Evolutionary conservation across 345 rosid species (phyloP), one percentile per base, ranked within the genome.

Genomic region (Geranium rotundifolium): DNA sequence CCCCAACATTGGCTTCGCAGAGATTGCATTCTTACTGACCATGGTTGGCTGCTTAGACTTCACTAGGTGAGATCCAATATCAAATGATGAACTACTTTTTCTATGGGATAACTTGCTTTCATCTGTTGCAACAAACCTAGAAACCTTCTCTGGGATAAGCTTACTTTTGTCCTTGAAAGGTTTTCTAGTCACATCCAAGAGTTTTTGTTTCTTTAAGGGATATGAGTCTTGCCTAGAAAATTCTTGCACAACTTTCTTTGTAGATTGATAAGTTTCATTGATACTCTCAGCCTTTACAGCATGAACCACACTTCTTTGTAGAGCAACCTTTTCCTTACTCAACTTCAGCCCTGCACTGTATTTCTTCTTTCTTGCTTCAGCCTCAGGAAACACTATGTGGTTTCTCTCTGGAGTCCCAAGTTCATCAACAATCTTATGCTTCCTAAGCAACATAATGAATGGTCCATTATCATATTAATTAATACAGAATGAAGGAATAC

Each of bases 361-460:
- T 37, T 71, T 76, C 69, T 65, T 67, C 57, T 65, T 70, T 66
- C 69, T 67, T 19, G 59, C 73, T 68, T 68, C 73, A 63, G 9
- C 37, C 61, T 60, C 65, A 54, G 85, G 92, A 78, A 84, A 88
- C 58, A 67, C 61, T 67, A 84, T 61, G 76, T 85, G 92, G 78
- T 84, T 72, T 71, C 92, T 85, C 30, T 66, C 52, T 31, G 96
- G 88, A 61, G 92, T 84, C 52, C 18, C 58, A 63, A 85, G 71
- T 5, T 46, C 29, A 30, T 31, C 17, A 12, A 50, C 54, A 29
- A 88, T 79, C 63, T 69, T 46, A 81, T 88, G 96, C 7, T 81
- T 69, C 85, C 92, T 88, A 75, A 49, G 70, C 66, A 71, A 59
- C 65, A 72, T 57, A 68, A 67, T 17, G 49, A 19, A 19, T 61